Evolutionary conservation across 495 filamentous ascomycete species (phyloP), one percentile per base, ranked within the genome.

Genomic region (Eremomyces bilateralis): DNA sequence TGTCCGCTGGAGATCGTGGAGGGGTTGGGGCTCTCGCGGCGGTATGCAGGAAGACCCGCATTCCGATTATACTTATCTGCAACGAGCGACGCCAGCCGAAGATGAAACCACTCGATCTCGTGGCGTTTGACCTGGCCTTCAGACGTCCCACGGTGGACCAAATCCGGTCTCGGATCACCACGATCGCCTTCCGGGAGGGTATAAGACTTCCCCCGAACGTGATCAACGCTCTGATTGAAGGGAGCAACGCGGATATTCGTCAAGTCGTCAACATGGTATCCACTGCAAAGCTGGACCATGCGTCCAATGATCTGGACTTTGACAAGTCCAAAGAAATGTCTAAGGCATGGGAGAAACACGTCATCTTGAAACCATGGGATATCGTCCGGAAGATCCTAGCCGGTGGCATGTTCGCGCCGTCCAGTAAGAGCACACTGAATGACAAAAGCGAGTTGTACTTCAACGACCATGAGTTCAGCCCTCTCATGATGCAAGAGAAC

Each of bases 401-500:
- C 19, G 73, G 77, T 1, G 81, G 80, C 34, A 71, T 91, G 59
- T 99, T 94, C 46, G 67, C 74, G 25, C 66, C 67, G 10, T 70
- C 66, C 36, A 85, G 78, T 53, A 90, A 74, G 38, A 59, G 76
- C 4, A 85, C 81, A 0, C 57, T 95, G 31, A 94, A 92, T 47
- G 84, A 99, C 51, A 99, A 99, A 59, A 83, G 83, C 38, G 84
- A 95, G 55, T 71, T 99, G 1, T 99, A 99, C 55, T 99, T 99
- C 64, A 93, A 95, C 48, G 88, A 99, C 43, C 85, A 94, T 45
- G 88, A 99, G 45, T 85, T 94, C 53, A 91, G 80, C 47, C 80
- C 73, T 45, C 54, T 99, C 34, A 95, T 99, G 90, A 69, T 99
- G 39, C 85, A 99, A 50, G 88, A 99, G 53, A 95, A 99, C 45